Percentiles rank a stretch among this genome's conserved stretches.
phyloP scores from a whole-genome alignment of 306 rosid species.

The Quercus agrifolia region DNA sequence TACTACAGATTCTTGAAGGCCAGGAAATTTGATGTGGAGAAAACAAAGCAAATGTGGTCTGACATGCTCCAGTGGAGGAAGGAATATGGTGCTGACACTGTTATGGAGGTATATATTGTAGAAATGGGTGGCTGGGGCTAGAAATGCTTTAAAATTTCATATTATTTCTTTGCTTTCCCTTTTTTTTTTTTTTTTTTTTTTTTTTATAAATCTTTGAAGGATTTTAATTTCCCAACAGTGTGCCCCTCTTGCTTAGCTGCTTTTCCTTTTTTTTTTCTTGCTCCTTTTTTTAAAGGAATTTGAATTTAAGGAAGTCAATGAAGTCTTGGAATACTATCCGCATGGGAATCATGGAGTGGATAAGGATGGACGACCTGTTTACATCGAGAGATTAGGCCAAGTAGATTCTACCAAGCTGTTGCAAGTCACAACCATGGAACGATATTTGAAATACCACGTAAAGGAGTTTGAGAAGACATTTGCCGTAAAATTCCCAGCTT shows the following conservation, averaged over 20 bases:
- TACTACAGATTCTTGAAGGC: constrained; percentile 78
- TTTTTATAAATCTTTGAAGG: neutral
- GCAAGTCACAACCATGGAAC: constrained; percentile 86
- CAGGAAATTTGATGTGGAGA: constrained; percentile 73
- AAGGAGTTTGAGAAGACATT: constrained; percentile 85
- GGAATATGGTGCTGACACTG: constrained; percentile 76
- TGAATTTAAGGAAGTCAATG: constrained; percentile 66
- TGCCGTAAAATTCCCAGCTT: constrained; percentile 72
- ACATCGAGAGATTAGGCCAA: constrained; percentile 76
- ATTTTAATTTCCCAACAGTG: neutral
- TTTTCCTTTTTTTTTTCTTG: neutral
- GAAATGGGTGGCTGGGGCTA: neutral
- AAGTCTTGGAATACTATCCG: constrained; percentile 77
- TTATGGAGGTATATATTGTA: constrained; percentile 47
- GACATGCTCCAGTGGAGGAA: constrained; percentile 87
- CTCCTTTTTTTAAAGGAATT: constrained; percentile 50
- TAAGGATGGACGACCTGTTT: constrained; percentile 90
- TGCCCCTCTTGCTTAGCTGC: constrained; percentile 2
- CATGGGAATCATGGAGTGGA: constrained; percentile 94
- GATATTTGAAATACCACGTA: constrained; percentile 78
- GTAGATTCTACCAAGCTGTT: constrained; percentile 66
- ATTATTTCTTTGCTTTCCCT: neutral
- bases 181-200: neutral
- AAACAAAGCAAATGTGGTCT: constrained; percentile 90
- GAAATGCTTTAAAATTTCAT: neutral